Conservation (phyloP, 352 stramenopile species). For the Hyaloperonospora arabidopsidis region DNA sequence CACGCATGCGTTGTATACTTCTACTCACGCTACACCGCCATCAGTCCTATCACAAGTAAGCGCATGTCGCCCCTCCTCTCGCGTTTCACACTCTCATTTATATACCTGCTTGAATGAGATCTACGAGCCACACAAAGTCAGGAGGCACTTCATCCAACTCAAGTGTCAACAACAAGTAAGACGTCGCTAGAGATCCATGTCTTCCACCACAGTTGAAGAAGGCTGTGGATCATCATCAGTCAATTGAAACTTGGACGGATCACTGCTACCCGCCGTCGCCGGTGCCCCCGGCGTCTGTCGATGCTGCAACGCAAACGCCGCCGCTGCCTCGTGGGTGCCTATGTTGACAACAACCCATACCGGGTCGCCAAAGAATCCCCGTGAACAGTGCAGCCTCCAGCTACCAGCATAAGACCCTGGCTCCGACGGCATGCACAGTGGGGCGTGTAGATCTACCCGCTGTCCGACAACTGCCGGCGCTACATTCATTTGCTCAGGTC, state of each 20-base stretch:
- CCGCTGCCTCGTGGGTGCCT: constrained; percentile 18
- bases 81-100: no score
- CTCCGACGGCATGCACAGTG: constrained; percentile 47
- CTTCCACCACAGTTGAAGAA: constrained; percentile 29
- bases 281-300: constrained; percentile 16
- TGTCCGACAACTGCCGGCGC: constrained; percentile 27
- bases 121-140: no score
- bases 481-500: constrained; percentile 50
- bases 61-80: no score
- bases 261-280: constrained; percentile 8
- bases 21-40: no score
- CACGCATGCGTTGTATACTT: no score
- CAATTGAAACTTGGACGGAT: constrained; percentile 33
- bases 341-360: constrained; percentile 77
- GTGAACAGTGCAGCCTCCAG: constrained; percentile 59
- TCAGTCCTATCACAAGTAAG: no score
- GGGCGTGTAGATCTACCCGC: constrained; percentile 57
- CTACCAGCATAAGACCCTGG: constrained; percentile 60
- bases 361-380: constrained; percentile 66
- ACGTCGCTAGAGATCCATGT: constrained; percentile 35
- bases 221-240: constrained; percentile 17
- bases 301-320: constrained; percentile 26
- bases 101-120: no score
- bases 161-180: background rate
- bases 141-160: background rate